Evolutionary conservation across 768 basidiomycete genomes (phyloP).

Genomic region (Leccinum obscurum): DNA sequence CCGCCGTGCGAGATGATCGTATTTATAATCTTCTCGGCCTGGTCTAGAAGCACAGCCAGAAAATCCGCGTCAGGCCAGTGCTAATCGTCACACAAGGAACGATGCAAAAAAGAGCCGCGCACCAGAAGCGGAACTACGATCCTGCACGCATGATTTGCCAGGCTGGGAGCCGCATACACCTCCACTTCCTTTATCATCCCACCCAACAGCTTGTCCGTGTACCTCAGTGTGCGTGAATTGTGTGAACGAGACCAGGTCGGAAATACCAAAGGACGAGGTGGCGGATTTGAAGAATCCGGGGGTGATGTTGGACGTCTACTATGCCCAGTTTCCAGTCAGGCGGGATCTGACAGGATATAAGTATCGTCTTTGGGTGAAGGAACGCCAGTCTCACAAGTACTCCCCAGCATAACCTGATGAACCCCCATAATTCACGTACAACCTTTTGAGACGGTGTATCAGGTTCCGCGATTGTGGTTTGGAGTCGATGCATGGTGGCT

Average conservation of each 20-base stretch:
- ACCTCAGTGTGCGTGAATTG: conserved; percentile 56
- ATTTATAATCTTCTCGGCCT: conserved; percentile 43
- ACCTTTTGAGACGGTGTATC: too few species aligned
- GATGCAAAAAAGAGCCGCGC: conserved; percentile 17
- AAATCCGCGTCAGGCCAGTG: too few species aligned
- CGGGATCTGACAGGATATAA: too few species aligned
- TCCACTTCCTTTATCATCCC: conserved; percentile 50
- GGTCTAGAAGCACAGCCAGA: conserved; percentile 60
- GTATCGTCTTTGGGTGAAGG: too few species aligned
- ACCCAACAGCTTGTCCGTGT: conserved; percentile 53
- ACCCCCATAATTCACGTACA: too few species aligned
- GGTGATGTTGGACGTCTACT: conserved; percentile 10
- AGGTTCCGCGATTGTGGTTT: too few species aligned
- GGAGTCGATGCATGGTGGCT: too few species aligned
- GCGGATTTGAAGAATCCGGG: conserved; percentile 56
- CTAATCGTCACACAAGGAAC: background rate
- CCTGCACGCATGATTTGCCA: conserved; percentile 36
- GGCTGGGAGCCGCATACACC: conserved; percentile 52
- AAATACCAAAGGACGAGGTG: conserved; percentile 64
- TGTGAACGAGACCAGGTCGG: conserved; percentile 56
- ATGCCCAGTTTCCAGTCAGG: too few species aligned
- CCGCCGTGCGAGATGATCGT: conserved; percentile 20
- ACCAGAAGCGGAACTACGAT: conserved; percentile 68
- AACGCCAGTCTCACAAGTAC: too few species aligned
- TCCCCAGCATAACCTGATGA: too few species aligned